These are phyloP conservation scores for Begonia masoniana DNA, from an alignment of 306 rosid genomes.

Conservation along the genomic window DNA sequence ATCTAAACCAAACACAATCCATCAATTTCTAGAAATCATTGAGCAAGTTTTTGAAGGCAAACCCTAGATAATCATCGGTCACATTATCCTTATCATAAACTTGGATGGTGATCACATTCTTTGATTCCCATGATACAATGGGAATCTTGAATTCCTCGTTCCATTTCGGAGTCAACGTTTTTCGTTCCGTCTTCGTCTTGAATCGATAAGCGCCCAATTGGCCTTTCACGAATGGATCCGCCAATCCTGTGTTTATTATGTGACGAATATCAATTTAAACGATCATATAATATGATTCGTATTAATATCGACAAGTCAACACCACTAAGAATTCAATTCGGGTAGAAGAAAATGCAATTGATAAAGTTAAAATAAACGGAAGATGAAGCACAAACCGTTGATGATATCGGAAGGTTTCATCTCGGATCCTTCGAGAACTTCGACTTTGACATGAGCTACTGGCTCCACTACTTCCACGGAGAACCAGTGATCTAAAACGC, in stretches of 20 bases:
- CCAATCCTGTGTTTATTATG: conserved; percentile 35
- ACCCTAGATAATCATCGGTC: conserved; percentile 69
- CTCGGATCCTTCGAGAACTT: conserved; percentile 57
- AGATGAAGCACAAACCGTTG: background rate
- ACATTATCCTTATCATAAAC: conserved; percentile 79
- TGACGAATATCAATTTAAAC: too few species aligned
- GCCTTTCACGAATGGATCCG: conserved; percentile 85
- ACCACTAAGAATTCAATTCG: too few species aligned
- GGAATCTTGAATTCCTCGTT: conserved; percentile 75
- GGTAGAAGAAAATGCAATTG: background rate
- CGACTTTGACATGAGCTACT: conserved; percentile 42
- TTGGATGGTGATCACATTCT: conserved; percentile 32
- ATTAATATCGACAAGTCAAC: too few species aligned
- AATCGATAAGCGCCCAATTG: conserved; percentile 64
- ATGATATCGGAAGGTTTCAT: conserved; percentile 56
- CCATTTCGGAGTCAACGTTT: conserved; percentile 76
- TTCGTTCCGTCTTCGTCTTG: conserved; percentile 47
- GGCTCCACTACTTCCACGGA: conserved; percentile 62
- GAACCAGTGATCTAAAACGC: conserved; percentile 51
- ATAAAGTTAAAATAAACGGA: background rate
- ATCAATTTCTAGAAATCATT: background rate
- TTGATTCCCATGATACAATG: conserved; percentile 53
- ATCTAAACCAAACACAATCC: background rate
- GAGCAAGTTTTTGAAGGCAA: conserved; percentile 12
- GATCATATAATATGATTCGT: too few species aligned